phyloP scores from a whole-genome alignment of 164 flowering plant species.

The Chimonanthus praecox region DNA sequence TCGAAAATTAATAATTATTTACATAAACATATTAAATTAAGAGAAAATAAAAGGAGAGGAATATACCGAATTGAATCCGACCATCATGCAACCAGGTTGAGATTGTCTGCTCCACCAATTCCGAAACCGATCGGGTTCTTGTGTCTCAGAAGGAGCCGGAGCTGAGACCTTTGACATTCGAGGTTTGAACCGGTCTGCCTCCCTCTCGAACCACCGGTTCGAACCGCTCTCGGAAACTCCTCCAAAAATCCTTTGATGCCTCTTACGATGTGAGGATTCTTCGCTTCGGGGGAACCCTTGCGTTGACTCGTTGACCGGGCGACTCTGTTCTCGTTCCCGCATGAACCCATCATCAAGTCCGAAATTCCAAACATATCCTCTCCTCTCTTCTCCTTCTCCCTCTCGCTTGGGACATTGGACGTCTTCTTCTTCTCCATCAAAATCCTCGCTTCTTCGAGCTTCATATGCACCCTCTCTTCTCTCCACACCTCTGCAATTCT shows the following conservation, averaged over 20 bases:
- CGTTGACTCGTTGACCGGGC: conserved; percentile 6
- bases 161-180: conserved; percentile 76
- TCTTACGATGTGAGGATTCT: conserved; percentile 18
- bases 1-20: too few species aligned
- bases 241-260: conserved; percentile 43
- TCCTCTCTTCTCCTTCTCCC: conserved; percentile 3
- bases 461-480: conserved; percentile 19
- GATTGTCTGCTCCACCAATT: conserved; percentile 15
- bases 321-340: neutral
- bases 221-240: conserved; percentile 67
- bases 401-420: neutral
- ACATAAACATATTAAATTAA: too few species aligned
- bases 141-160: conserved; percentile 56
- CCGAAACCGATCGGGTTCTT: conserved; percentile 28
- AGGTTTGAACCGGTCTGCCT: conserved; percentile 52
- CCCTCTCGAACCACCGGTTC: conserved; percentile 52
- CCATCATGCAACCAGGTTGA: conserved; percentile 36
- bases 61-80: neutral
- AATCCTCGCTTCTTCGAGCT: conserved; percentile 8
- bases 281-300: conserved; percentile 9
- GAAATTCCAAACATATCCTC: neutral
- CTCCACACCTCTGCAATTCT: conserved; percentile 16
- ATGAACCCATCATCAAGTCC: neutral
- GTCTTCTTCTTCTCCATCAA: conserved; percentile 14
- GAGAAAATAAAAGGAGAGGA: too few species aligned